A percentile compares a stretch with the other conserved stretches of the same genome.
Conservation (phyloP, 768 basidiomycete genomes). For the Kwoniella mangroviensis region DNA sequence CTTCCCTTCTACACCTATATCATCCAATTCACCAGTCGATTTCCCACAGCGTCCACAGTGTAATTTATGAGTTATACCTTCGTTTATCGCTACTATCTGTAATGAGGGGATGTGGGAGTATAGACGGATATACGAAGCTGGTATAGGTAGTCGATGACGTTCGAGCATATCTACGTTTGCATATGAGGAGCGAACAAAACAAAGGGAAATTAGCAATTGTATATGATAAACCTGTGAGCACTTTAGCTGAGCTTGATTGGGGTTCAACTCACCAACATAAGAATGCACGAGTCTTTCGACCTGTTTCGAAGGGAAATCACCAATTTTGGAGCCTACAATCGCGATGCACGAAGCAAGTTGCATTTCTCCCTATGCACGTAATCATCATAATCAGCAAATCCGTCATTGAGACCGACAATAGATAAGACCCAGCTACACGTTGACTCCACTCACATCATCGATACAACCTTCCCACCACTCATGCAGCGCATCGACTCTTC, state of each 20-base stretch:
- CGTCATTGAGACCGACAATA: too few relatives aligned
- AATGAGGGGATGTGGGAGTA: conserved; percentile 33
- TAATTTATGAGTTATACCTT: conserved; percentile 45
- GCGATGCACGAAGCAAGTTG: conserved; percentile 40
- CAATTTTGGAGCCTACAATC: conserved; percentile 31
- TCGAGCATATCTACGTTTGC: conserved; percentile 40
- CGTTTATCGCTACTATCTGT: conserved; percentile 32
- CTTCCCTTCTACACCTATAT: conserved; percentile 38
- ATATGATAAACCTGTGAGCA: too few relatives aligned
- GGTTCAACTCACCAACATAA: conserved; percentile 46
- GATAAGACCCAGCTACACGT: background rate
- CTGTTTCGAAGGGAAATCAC: conserved; percentile 35
- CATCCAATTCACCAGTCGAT: conserved; percentile 44
- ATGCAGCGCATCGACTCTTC: conserved; percentile 32
- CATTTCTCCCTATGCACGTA: conserved; percentile 39
- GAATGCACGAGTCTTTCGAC: conserved; percentile 39
- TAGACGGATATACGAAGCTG: conserved; percentile 42
- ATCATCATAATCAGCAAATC: conserved; percentile 1
- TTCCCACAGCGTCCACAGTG: conserved; percentile 42
- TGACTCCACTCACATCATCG: conserved; percentile 43
- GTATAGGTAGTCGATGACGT: conserved; percentile 28
- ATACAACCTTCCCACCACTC: conserved; percentile 43
- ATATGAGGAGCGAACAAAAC: too few relatives aligned
- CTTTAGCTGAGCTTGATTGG: too few relatives aligned
- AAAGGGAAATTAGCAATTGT: too few relatives aligned